Conservation (phyloP, 169 alveolate genomes). For the Besnoitia besnoiti region DNA sequence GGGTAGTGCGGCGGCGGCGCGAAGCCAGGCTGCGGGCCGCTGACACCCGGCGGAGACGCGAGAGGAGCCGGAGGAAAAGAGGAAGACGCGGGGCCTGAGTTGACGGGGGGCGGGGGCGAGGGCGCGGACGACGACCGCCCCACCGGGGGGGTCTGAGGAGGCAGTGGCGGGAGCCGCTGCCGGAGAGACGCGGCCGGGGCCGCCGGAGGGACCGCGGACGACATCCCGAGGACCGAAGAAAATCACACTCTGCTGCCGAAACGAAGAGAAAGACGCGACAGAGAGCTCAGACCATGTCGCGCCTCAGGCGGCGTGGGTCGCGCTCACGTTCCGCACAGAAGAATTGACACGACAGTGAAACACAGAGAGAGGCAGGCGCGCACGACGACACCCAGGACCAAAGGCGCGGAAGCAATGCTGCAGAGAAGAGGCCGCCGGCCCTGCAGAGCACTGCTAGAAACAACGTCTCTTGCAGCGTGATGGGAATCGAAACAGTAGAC, state of each 20-base stretch:
- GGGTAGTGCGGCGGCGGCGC: neutral
- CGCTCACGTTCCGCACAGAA: too few species aligned
- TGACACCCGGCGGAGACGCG: neutral
- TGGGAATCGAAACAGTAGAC: too few species aligned
- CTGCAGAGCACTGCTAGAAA: too few species aligned
- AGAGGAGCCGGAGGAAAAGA: neutral
- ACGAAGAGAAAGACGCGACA: neutral
- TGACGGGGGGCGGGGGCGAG: neutral
- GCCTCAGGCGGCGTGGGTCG: neutral
- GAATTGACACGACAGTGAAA: too few species aligned
- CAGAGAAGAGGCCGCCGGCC: too few species aligned
- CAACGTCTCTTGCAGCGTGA: too few species aligned
- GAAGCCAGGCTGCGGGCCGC: too few species aligned
- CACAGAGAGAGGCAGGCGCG: too few species aligned
- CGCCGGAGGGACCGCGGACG: neutral
- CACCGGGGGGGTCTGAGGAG: neutral
- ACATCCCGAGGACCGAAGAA: neutral
- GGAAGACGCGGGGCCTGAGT: too few species aligned
- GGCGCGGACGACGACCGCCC: neutral
- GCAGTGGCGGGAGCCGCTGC: neutral
- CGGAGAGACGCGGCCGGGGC: neutral
- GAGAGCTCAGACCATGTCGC: neutral
- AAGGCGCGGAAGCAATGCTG: too few species aligned
- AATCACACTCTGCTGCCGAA: neutral
- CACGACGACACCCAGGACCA: too few species aligned